Conservation (phyloP, 768 basidiomycete genomes). For the Termitomyces sp. region DNA sequence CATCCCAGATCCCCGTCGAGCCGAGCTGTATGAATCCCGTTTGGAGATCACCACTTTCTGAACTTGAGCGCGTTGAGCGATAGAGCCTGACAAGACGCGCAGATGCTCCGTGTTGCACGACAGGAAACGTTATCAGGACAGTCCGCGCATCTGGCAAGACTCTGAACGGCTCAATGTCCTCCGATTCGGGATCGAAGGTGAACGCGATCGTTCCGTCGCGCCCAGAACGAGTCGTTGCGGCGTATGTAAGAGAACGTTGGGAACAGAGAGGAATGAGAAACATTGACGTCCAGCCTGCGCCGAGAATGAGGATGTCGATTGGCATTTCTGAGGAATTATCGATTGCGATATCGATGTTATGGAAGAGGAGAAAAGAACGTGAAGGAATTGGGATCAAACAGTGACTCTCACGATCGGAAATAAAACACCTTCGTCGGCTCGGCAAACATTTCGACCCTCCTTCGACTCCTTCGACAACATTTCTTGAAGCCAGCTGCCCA, state of each 20-base stretch:
- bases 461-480: too few relatives aligned
- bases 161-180: conserved; percentile 42
- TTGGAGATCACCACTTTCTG: conserved; percentile 6
- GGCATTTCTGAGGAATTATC: not conserved
- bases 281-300: conserved; percentile 64
- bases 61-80: conserved; percentile 28
- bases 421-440: too few relatives aligned
- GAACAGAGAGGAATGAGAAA: conserved; percentile 58
- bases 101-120: conserved; percentile 45
- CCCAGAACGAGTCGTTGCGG: conserved; percentile 56
- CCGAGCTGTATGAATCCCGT: conserved; percentile 61
- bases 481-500: too few relatives aligned
- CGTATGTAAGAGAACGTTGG: conserved; percentile 38
- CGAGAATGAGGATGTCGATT: conserved; percentile 60
- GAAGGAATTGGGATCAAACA: not conserved
- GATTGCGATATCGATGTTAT: not conserved
- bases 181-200: conserved; percentile 50
- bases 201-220: conserved; percentile 50
- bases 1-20: conserved; percentile 61
- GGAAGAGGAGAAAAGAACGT: not conserved
- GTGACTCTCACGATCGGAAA: not conserved
- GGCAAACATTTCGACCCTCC: too few relatives aligned
- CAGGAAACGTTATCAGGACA: conserved; percentile 58
- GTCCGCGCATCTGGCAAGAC: conserved; percentile 52
- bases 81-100: conserved; percentile 47